Base-by-base conservation (phyloP, 108 stramenopile genomes). In the Cyclotella distinguenda region DNA sequence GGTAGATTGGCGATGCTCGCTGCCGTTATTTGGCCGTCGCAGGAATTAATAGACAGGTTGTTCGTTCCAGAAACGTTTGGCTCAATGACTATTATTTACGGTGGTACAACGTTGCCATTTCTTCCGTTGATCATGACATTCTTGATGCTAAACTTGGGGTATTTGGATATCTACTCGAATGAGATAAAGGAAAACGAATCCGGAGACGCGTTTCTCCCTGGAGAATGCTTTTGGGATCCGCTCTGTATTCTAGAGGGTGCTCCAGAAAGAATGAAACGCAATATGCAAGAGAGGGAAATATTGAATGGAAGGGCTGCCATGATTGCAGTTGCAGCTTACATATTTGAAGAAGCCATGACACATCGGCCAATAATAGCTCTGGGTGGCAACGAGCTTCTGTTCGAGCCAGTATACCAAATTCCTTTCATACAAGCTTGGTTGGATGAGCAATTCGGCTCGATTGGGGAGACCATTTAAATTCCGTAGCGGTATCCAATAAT, bases 281-380 rank as follows among this genome's bases (percentile, higher is more conserved):
- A 87, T 68, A 86, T 96, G 92, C 90, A 92, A 68, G 90, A 90
- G 46, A 82, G 87, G 42, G 94, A 95, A 68, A 70, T 93, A 26
- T 84, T 93, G 68, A 97, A 97, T 64, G 97, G 97, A 0, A 82
- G 97, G 18, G 78, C 95, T 19, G 93, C 95, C 16, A 97, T 97
- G 97, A 56, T 97, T 36, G 95, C 93, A 18, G 74, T 91, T 49
- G 82, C 82, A n/a, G 86, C 82, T 26, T 95, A 79, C 62, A 40
- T 81, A 34, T 93, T 90, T 60, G 94, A 96, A 76, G 95, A 97
- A 70, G 74, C 62, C 1, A 79, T 73, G 46, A 87, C 86, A 10
- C 84, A 82, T 28, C 39, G 46, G 31, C 84, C 93, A 8, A 47
- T 94, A 18, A 77, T 90, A 18, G 46, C 64, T 23, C 65, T 94